A percentile compares a stretch with the other conserved stretches of the same genome.
Conservation (phyloP, 139 green algal genomes). For the Deuterostichococcus epilithicus region DNA sequence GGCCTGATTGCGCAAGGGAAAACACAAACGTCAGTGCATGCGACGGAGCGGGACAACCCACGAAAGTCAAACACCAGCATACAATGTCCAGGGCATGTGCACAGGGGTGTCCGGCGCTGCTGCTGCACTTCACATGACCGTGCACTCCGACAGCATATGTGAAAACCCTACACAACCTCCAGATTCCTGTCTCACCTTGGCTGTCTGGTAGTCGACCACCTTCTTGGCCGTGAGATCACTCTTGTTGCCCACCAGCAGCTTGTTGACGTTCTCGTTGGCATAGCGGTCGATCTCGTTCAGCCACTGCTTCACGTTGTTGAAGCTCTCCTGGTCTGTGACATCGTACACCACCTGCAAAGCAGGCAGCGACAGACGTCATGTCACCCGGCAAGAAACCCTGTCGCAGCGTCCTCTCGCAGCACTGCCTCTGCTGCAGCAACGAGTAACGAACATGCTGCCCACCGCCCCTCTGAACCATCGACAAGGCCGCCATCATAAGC, state of each 20-base stretch:
- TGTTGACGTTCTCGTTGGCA: conserved; percentile 99
- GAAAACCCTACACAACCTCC: not conserved
- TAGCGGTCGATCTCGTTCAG: conserved; percentile 99
- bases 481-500: too few relatives aligned
- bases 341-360: conserved; percentile 92
- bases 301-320: conserved; percentile 99
- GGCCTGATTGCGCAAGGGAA: conserved; percentile 62
- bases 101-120: too few relatives aligned
- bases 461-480: too few relatives aligned
- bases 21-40: too few relatives aligned
- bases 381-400: too few relatives aligned
- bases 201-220: conserved; percentile 91
- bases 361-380: not conserved
- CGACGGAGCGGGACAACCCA: too few relatives aligned
- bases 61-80: too few relatives aligned
- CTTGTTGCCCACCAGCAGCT: conserved; percentile 99
- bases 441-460: too few relatives aligned
- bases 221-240: conserved; percentile 94
- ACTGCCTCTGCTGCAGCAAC: too few relatives aligned
- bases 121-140: not conserved
- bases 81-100: too few relatives aligned
- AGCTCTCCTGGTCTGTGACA: conserved; percentile 97
- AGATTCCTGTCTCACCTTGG: conserved; percentile 63
- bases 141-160: not conserved
- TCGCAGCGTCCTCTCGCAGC: too few relatives aligned